A percentile compares a stretch with the other conserved stretches of the same genome.
These are phyloP conservation scores for Kodamaea suecica DNA, from an alignment of 1,139 yeast species.

Conservation along the genomic window DNA sequence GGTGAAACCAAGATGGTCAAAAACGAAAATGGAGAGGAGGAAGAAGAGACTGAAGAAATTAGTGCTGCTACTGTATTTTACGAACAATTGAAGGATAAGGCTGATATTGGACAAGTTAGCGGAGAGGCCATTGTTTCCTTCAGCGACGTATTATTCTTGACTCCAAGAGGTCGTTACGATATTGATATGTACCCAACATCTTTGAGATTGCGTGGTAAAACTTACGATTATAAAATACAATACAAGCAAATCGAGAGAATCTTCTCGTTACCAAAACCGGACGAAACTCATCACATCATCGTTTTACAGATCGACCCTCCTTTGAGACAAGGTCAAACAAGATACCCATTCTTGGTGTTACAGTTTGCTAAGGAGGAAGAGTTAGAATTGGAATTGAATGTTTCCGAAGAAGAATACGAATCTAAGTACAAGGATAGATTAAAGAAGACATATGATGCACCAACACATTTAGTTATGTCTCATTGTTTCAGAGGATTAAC, in stretches of 20 bases:
- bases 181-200: conserved; percentile 89
- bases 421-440: conserved; percentile 73
- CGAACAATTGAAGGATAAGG: conserved; percentile 88
- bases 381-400: conserved; percentile 82
- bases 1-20: conserved; percentile 37
- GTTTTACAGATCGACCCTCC: conserved; percentile 95
- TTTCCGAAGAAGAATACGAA: conserved; percentile 79
- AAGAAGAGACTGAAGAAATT: conserved; percentile 48
- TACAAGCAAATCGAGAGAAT: conserved; percentile 87
- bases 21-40: conserved; percentile 33
- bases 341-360: conserved; percentile 87
- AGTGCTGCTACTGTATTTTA: conserved; percentile 83
- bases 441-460: conserved; percentile 74
- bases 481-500: conserved; percentile 90
- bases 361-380: conserved; percentile 91
- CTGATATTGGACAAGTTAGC: conserved; percentile 93
- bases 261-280: conserved; percentile 90
- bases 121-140: conserved; percentile 97
- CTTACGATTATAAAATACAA: conserved; percentile 94
- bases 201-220: conserved; percentile 91
- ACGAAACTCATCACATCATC: conserved; percentile 84
- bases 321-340: conserved; percentile 83
- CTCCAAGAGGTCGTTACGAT: conserved; percentile 98
- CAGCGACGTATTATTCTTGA: conserved; percentile 84
- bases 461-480: conserved; percentile 81